phyloP scores from a whole-genome alignment of 2,329 filamentous ascomycete genomes.

The Beauveria caledonica region DNA sequence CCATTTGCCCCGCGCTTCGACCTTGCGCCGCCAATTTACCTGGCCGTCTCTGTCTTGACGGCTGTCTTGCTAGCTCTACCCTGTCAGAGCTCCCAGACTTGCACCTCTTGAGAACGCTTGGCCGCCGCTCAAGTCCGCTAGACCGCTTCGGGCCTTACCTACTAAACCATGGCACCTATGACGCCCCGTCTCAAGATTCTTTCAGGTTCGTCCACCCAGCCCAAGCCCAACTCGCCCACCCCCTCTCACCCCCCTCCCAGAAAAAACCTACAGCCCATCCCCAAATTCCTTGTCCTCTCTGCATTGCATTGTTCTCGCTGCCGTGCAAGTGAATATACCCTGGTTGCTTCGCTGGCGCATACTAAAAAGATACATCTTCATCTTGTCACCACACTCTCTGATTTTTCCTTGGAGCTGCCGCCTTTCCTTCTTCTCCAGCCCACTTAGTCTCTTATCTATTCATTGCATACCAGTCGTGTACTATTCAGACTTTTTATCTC shows the following conservation, averaged over 20 bases:
- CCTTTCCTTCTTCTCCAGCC: background rate
- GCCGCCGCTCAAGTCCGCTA: slow-evolving; percentile 19
- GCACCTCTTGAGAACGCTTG: slow-evolving; percentile 5
- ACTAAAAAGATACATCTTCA: slow-evolving; percentile 5
- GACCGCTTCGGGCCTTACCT: slow-evolving; percentile 27
- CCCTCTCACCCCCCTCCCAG: slow-evolving; percentile 9
- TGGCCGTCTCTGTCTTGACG: background rate
- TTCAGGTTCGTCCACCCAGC: slow-evolving; percentile 44
- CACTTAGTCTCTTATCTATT: slow-evolving; percentile 5
- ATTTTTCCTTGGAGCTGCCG: background rate
- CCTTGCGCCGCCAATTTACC: background rate
- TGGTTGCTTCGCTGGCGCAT: slow-evolving; percentile 8
- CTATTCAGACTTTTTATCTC: slow-evolving; percentile 1
- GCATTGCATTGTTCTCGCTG: slow-evolving; percentile 9
- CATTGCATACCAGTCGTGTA: background rate
- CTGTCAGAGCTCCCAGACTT: background rate
- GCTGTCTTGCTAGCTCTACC: background rate
- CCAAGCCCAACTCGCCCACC: slow-evolving; percentile 1
- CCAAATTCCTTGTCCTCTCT: background rate
- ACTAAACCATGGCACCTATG: slow-evolving; percentile 48
- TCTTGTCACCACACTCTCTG: background rate
- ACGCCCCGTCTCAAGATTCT: slow-evolving; percentile 53
- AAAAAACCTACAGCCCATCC: slow-evolving; percentile 6
- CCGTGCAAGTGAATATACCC: background rate
- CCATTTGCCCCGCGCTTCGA: background rate